Evolutionary conservation across 2,329 filamentous ascomycete genomes (phyloP), one percentile per base, ranked within the genome.

Genomic region (Plectosphaerella plurivora): DNA sequence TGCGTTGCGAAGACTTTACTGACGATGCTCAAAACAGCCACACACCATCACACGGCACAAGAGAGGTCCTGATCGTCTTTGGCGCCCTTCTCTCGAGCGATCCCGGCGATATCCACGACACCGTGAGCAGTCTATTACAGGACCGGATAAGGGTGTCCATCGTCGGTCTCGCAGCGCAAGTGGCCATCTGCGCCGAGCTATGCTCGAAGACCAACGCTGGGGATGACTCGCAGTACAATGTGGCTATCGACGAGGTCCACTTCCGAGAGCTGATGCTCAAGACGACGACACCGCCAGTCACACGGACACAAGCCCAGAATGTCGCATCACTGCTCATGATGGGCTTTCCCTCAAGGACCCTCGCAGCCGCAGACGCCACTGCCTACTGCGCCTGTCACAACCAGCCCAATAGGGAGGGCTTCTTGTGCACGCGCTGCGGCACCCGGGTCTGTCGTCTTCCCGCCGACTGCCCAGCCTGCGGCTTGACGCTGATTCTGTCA

Each of bases 91-190:
- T 96, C 42, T 93, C 91, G 35, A 88, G 89, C 60, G 94, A 99
- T 64, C 94, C 94, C 0, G 91, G 92, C 54, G 94, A 99, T 68
- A 97, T 99, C 54, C 90, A 96, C 72, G 84, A 91, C 60, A 97
- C 93, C 0, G 91, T 97, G 64, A 76, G 78, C 48, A 81, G 82
- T 36, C 87, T 97, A 28, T 82, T 96, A 41, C 76, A 79, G 58
- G 91, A 97, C 69, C 85, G 87, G 53, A 91, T 99, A 61, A 86
- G 91, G 15, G 91, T 97, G 11, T 87, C 88, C 42, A 84, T 99
- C 50, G 89, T 99, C 51, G 94, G 94, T 1, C 82, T 99, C 41
- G 88, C 92, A 6, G 94, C 93, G 1, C 89, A 96, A 60, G 86
- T 99, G 20, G 89, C 91, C 63, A 92, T 99, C 59, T 97, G 94